phyloP scores from a whole-genome alignment of 352 stramenopile species.

The Phytopythium vexans region DNA sequence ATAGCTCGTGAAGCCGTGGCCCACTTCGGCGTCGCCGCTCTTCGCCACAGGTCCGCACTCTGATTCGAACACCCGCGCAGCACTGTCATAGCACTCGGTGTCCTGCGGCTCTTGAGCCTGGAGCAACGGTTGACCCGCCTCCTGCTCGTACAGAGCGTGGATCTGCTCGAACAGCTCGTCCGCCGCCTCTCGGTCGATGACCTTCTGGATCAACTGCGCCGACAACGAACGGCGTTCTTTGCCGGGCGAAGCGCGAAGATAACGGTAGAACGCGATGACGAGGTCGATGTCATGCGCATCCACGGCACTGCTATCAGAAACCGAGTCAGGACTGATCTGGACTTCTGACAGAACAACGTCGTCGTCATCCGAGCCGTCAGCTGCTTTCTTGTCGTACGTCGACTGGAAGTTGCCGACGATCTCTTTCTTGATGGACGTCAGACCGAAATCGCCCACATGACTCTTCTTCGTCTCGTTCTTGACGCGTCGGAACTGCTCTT shows the following conservation, averaged over 20 bases:
- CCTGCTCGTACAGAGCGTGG: constrained; percentile 24
- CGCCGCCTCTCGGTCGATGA: constrained; percentile 43
- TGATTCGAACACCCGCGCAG: constrained; percentile 22
- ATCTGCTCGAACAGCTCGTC: constrained; percentile 63
- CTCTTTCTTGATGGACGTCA: constrained; percentile 51
- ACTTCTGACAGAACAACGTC: not conserved
- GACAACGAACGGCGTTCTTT: constrained; percentile 33
- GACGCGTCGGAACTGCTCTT: constrained; percentile 66
- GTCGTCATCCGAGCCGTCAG: constrained; percentile 14
- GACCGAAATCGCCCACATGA: constrained; percentile 78
- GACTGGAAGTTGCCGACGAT: constrained; percentile 86
- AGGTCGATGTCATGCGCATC: constrained; percentile 71
- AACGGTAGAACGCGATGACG: constrained; percentile 76
- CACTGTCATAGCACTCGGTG: constrained; percentile 36
- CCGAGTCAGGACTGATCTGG: not conserved
- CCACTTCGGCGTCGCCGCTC: constrained; percentile 17
- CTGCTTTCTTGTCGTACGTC: constrained; percentile 52
- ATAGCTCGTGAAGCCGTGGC: constrained; percentile 57
- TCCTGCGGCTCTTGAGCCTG: constrained; percentile 21
- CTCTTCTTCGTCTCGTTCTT: constrained; percentile 78
- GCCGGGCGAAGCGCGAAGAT: constrained; percentile 46
- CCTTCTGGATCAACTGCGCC: constrained; percentile 31
- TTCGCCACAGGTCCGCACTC: constrained; percentile 11
- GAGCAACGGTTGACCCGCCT: constrained; percentile 16
- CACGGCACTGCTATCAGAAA: constrained; percentile 28